Evolutionary conservation across 768 basidiomycete species (phyloP).

Genomic region (button mushroom (Agaricus bisporus)): DNA sequence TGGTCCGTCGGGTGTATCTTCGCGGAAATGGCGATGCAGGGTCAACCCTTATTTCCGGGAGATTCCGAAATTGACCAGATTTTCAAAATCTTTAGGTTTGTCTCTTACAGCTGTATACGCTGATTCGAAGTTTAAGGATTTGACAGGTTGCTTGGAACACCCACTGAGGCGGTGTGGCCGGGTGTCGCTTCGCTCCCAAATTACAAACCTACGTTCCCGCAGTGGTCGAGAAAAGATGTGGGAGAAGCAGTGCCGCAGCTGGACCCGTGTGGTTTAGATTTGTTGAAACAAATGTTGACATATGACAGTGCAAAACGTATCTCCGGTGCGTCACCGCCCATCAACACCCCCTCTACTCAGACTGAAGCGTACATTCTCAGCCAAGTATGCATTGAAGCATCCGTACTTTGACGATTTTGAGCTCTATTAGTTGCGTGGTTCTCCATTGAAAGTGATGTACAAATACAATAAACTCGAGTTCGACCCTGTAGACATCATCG

Average conservation of each 20-base stretch:
- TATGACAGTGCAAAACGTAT: conserved; percentile 92
- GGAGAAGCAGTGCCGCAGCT: conserved; percentile 57
- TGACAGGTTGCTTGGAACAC: conserved; percentile 86
- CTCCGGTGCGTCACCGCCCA: conserved; percentile 56
- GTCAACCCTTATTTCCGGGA: conserved; percentile 89
- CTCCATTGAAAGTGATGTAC: not conserved
- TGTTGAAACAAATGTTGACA: conserved; percentile 69
- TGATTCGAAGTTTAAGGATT: not conserved
- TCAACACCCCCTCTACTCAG: conserved; percentile 10
- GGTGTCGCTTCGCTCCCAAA: conserved; percentile 85
- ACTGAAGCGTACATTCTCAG: conserved; percentile 31
- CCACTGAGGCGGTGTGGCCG: conserved; percentile 87
- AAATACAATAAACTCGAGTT: no score
- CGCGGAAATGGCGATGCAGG: conserved; percentile 96
- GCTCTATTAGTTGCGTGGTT: not conserved
- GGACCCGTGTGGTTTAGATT: conserved; percentile 74
- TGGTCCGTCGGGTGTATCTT: conserved; percentile 99
- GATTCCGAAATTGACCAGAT: conserved; percentile 99
- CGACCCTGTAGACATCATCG: no score
- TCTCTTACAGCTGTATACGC: conserved; percentile 4
- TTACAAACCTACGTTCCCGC: conserved; percentile 95
- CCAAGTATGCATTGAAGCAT: conserved; percentile 49
- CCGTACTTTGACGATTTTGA: conserved; percentile 26
- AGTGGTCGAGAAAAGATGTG: conserved; percentile 82
- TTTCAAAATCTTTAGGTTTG: conserved; percentile 96